Percentiles rank a stretch among this genome's conserved stretches.
Evolutionary conservation across 495 filamentous ascomycete genomes (phyloP).

Genomic region (Aspergillus kassunensis): DNA sequence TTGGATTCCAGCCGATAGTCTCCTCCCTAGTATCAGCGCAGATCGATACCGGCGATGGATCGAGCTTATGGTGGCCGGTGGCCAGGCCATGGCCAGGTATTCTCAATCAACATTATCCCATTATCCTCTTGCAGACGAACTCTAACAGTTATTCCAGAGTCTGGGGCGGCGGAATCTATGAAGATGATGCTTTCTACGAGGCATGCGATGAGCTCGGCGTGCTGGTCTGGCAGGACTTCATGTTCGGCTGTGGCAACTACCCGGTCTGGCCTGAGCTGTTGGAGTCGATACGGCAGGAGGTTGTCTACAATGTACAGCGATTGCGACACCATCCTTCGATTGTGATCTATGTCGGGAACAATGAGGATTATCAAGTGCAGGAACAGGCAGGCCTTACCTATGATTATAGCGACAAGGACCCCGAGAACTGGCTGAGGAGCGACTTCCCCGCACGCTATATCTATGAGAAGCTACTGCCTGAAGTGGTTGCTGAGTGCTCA

Average conservation of each 20-base stretch:
- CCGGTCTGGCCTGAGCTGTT: constrained; percentile 66
- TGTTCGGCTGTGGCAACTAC: constrained; percentile 79
- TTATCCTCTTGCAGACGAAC: constrained; percentile 16
- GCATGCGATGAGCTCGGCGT: constrained; percentile 71
- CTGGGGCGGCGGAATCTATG: constrained; percentile 78
- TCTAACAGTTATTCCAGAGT: constrained; percentile 38
- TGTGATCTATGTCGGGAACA: constrained; percentile 85
- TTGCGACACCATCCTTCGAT: constrained; percentile 83
- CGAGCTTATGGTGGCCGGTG: constrained; percentile 59
- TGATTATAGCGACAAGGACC: constrained; percentile 65
- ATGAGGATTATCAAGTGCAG: constrained; percentile 90
- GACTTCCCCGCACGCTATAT: constrained; percentile 90
- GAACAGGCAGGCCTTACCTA: constrained; percentile 62
- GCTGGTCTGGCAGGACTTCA: constrained; percentile 82
- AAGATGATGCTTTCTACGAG: constrained; percentile 67
- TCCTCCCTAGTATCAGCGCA: constrained; percentile 61
- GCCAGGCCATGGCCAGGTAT: constrained; percentile 67
- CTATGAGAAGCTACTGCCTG: constrained; percentile 83
- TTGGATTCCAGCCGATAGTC: constrained; percentile 85
- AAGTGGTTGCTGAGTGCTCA: constrained; percentile 55
- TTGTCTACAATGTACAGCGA: constrained; percentile 66
- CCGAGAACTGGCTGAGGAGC: constrained; percentile 78
- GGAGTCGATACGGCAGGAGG: constrained; percentile 65
- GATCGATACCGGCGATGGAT: constrained; percentile 71
- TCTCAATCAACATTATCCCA: constrained; percentile 7